Evolutionary conservation across 2,329 filamentous ascomycete species (phyloP).

Genomic region (Neopestalotiopsis rosae): DNA sequence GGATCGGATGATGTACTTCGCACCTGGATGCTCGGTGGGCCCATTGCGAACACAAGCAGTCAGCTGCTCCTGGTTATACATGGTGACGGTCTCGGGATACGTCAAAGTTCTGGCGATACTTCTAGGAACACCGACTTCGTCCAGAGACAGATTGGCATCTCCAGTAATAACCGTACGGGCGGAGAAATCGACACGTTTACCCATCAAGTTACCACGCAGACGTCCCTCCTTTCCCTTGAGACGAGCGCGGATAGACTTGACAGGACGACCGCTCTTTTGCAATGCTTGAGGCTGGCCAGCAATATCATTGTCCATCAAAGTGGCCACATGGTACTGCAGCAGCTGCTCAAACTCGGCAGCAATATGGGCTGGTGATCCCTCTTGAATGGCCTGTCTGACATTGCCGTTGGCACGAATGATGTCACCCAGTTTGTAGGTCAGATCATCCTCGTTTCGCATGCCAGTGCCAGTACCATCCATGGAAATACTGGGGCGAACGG

Average conservation of each 20-base stretch:
- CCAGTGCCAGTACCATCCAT: slow-evolving; percentile 94
- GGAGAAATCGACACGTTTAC: slow-evolving; percentile 98
- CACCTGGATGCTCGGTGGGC: slow-evolving; percentile 92
- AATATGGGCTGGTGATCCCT: slow-evolving; percentile 91
- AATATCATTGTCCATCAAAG: slow-evolving; percentile 99
- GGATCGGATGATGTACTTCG: slow-evolving; percentile 93
- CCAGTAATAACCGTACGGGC: slow-evolving; percentile 99
- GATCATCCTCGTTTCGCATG: slow-evolving; percentile 94
- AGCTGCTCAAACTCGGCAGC: slow-evolving; percentile 88
- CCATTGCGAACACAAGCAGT: slow-evolving; percentile 90
- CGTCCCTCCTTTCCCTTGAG: slow-evolving; percentile 99
- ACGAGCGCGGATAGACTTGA: slow-evolving; percentile 95
- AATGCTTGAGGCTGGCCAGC: slow-evolving; percentile 92
- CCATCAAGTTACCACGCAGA: slow-evolving; percentile 98
- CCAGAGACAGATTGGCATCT: slow-evolving; percentile 93
- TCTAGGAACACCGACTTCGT: slow-evolving; percentile 95
- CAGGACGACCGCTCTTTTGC: slow-evolving; percentile 94
- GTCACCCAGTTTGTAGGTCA: slow-evolving; percentile 98
- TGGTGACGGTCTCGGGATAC: slow-evolving; percentile 96
- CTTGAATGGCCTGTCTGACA: slow-evolving; percentile 86
- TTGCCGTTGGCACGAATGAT: slow-evolving; percentile 98
- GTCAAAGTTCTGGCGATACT: slow-evolving; percentile 93
- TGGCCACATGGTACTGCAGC: slow-evolving; percentile 96
- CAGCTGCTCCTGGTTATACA: slow-evolving; percentile 95
- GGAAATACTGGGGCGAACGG: slow-evolving; percentile 94